Evolutionary conservation across 2,329 filamentous ascomycete species (phyloP).

Genomic region (Phaeosphaeriaceae sp.): DNA sequence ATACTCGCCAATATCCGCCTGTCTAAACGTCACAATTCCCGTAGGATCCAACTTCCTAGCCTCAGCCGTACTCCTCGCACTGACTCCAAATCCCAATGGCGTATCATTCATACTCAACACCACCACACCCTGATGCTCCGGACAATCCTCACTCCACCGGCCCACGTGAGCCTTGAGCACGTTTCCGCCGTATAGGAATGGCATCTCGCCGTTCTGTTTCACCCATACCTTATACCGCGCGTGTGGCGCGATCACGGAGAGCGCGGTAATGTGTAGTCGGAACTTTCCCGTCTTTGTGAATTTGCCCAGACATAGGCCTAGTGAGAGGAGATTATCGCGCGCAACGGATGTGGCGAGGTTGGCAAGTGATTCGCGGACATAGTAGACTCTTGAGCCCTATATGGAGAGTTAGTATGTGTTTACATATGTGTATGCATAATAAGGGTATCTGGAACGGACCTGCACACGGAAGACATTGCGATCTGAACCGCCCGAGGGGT

Average conservation of each 20-base stretch:
- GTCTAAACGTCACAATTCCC: conserved; percentile 84
- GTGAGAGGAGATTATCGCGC: conserved; percentile 79
- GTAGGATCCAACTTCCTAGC: conserved; percentile 87
- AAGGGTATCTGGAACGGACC: conserved; percentile 43
- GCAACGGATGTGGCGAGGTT: conserved; percentile 89
- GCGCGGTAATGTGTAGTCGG: conserved; percentile 87
- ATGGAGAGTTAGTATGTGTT: conserved; percentile 9
- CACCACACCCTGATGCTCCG: conserved; percentile 89
- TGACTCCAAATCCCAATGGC: conserved; percentile 87
- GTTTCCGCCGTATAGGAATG: conserved; percentile 93
- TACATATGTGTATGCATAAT: background rate
- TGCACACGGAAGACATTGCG: conserved; percentile 56
- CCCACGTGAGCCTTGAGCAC: conserved; percentile 83
- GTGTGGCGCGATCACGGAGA: conserved; percentile 87
- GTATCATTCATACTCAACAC: conserved; percentile 92
- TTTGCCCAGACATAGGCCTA: conserved; percentile 92
- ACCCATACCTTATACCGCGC: conserved; percentile 98
- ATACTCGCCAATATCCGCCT: conserved; percentile 95
- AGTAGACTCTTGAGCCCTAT: conserved; percentile 85
- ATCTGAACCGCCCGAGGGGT: conserved; percentile 39
- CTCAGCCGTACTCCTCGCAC: conserved; percentile 84
- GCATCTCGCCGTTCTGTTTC: conserved; percentile 95
- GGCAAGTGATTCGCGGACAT: conserved; percentile 85
- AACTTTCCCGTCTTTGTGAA: conserved; percentile 98
- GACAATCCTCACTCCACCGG: conserved; percentile 87